Evolutionary conservation across 352 stramenopile genomes (phyloP), one percentile per base, ranked within the genome.

Genomic region (Stramenopiles sp.): DNA sequence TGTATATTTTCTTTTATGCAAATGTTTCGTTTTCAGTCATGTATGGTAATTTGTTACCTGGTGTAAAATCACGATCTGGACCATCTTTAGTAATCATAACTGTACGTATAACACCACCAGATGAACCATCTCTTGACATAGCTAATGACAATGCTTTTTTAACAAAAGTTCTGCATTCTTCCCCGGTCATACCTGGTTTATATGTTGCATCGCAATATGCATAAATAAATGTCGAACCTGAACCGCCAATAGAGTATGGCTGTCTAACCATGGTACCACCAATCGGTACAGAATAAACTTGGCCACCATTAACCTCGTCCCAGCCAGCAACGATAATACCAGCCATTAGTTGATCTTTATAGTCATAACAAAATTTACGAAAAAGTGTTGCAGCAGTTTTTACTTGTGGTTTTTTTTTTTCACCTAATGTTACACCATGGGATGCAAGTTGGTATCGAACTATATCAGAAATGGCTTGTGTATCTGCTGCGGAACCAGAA

Each of bases 241-340:
- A 97, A 69, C 96, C 96, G 78, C 94, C 95, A 78, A 98, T 95
- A 20, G 95, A 93, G 84, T 97, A 98, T 73, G 95, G 89, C 86
- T 98, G 93, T 85, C 98, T 92, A 79, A 98, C 90, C 84, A 96
- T 94, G 7, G 93, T 90, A 79, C 95, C 95, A 63, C 95, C 94
- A 80, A 98, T 91, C 13, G 94, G 92, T 81, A 98, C 94, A 31
- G 91, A 95, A 84, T 97, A 98, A 43, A 99, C 94, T 79, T 93
- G 88, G 20, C 94, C 94, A 78, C 94, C 94, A 80, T 97, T 92
- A 38, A 98, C 91, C 0, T 90, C 87, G 88, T 99, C 95, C 90
- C 93, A 98, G 29, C 96, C 96, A 7, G 92, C 95, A 63, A 98
- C 91, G 85, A 99, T 99, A 81, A 99, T 97, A 63, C 95, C 95